Base-by-base conservation (phyloP, 495 filamentous ascomycete species). In the Penicillium crystallinum region DNA sequence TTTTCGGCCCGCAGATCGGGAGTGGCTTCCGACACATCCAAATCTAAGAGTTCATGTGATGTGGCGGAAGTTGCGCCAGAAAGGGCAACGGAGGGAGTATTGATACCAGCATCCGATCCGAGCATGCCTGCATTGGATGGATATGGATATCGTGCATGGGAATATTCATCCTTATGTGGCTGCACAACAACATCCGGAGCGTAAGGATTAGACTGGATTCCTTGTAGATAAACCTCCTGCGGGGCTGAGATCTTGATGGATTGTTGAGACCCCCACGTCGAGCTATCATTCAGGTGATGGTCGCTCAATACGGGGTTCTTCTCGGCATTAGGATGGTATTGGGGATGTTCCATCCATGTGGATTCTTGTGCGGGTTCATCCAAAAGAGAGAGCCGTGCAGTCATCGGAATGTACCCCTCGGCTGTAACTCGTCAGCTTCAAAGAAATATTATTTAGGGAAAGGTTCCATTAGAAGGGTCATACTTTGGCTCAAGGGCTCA, bases 401-500 rank as follows among this genome's bases (percentile, higher is more conserved):
- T 73, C 73, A 76, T 76, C 10, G 73, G 70, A 39, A 76, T 76
- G 54, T 69, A 69, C 9, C 73, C 73, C 22, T 71, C 72, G 39
- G 66, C 73, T 76, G 42, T 2, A 38, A 40, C 12, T 42, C 35
- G 34, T 55, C 31, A 40, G 48, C 53, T 10, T 66, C 57, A 38
- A 59, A 40, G 12, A 38, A 59, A 40, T 12, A 18, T 45, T 11
- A 38, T 14, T 17, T 29, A 38, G 35, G 19, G 18, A 36, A 12
- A 23, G n/a, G 17, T 37, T 37, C 21, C 7, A 14, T 7, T 7
- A 36, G 18, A n/a, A 30, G 11, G 37, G 35, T 37, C 59, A 30
- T 66, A 74, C 71, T 60, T 58, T 70, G 71, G 29, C 68, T 67
- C 19, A 71, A 47, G 11, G 55, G 52, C 15, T 58, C 61, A 55